These are phyloP conservation scores for Epichloe bromicola DNA, from an alignment of 2,329 filamentous ascomycete species.

Conservation along the genomic window DNA sequence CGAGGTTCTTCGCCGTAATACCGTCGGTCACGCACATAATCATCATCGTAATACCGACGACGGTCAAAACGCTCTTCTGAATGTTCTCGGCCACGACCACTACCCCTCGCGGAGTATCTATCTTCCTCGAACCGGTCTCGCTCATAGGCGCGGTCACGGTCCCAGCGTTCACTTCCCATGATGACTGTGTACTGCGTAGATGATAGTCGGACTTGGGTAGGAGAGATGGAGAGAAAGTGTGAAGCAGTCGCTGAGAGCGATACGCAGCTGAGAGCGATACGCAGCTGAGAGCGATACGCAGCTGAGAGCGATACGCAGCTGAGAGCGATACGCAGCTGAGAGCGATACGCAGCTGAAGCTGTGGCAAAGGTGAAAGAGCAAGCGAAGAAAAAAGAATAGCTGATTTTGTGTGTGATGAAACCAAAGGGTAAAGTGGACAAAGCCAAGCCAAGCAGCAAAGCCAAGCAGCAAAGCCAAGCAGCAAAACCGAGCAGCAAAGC, in stretches of 20 bases:
- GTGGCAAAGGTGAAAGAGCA: not conserved
- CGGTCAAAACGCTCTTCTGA: slow-evolving; percentile 39
- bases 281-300: too few relatives aligned
- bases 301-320: too few relatives aligned
- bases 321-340: too few relatives aligned
- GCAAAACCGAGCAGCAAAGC: not conserved
- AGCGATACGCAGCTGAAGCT: too few relatives aligned
- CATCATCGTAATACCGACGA: slow-evolving; percentile 34
- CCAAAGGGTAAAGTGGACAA: not conserved
- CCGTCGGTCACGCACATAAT: slow-evolving; percentile 34
- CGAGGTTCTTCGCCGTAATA: slow-evolving; percentile 42
- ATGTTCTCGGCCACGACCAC: slow-evolving; percentile 27
- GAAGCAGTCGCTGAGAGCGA: not conserved
- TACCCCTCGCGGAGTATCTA: slow-evolving; percentile 26
- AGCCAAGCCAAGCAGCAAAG: not conserved
- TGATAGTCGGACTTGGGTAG: not conserved
- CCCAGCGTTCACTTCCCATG: slow-evolving; percentile 32
- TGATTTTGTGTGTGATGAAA: not conserved
- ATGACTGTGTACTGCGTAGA: not conserved
- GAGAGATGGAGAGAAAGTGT: not conserved
- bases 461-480: not conserved
- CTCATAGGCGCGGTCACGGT: slow-evolving; percentile 37
- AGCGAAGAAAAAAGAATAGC: not conserved
- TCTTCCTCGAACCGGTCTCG: slow-evolving; percentile 38
- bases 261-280: too few relatives aligned